Conservation (phyloP, 306 rosid species). For the Canavalia ensiformis region DNA sequence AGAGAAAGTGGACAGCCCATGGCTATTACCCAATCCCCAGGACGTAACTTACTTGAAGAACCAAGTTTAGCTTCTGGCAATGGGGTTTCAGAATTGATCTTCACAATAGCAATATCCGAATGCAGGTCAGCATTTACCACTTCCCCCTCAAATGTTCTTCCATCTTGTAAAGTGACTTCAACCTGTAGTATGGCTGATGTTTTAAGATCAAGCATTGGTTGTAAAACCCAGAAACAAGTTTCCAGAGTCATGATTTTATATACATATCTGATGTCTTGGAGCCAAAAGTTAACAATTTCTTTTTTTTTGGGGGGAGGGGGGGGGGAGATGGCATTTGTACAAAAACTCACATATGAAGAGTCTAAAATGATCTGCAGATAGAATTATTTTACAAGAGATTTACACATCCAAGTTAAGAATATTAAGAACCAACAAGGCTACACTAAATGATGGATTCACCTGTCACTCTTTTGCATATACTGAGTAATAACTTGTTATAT, state of each 20-base stretch:
- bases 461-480: not conserved
- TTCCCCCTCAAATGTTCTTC: constrained; percentile 83
- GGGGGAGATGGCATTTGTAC: not conserved
- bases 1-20: constrained; percentile 92
- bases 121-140: constrained; percentile 83
- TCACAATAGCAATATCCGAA: constrained; percentile 89
- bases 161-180: constrained; percentile 91
- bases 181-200: constrained; percentile 58
- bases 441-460: constrained; percentile 1
- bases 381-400: not conserved
- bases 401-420: constrained; percentile 29
- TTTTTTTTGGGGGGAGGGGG: too few species aligned
- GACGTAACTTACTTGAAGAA: constrained; percentile 80
- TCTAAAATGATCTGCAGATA: constrained; percentile 19
- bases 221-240: not conserved
- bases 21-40: constrained; percentile 95
- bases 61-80: constrained; percentile 88
- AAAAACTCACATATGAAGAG: constrained; percentile 14
- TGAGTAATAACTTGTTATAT: constrained; percentile 1
- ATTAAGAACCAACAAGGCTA: constrained; percentile 37
- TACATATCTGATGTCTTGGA: constrained; percentile 1
- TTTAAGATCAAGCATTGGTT: constrained; percentile 25
- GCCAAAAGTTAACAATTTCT: not conserved
- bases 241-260: not conserved
- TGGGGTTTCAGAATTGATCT: constrained; percentile 81